A percentile compares a stretch with the other conserved stretches of the same genome.
These are phyloP conservation scores for Flaveria ramosissima DNA, from an alignment of 129 eudicot species.

Conservation along the genomic window DNA sequence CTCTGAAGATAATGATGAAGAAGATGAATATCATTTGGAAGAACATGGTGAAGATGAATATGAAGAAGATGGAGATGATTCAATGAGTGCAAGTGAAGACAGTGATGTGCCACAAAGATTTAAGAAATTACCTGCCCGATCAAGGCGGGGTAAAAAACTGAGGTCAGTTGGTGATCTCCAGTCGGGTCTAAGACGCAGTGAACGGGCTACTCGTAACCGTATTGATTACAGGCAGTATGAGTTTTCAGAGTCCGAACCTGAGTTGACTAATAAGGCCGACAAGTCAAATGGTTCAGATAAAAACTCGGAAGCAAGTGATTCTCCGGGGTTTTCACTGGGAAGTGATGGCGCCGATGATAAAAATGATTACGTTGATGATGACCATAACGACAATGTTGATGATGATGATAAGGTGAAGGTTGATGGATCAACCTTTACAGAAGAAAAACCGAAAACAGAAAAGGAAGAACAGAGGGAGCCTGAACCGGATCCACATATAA, in stretches of 20 bases:
- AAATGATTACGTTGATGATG: slow-evolving; percentile 36
- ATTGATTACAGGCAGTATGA: slow-evolving; percentile 65
- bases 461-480: slow-evolving; percentile 18
- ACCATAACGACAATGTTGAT: slow-evolving; percentile 34
- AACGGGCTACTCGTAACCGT: slow-evolving; percentile 72
- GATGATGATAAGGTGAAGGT: slow-evolving; percentile 31
- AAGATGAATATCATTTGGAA: slow-evolving; percentile 69
- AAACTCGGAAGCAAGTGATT: slow-evolving; percentile 54
- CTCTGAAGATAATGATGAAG: slow-evolving; percentile 79
- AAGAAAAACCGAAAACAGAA: slow-evolving; percentile 23
- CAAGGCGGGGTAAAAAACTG: slow-evolving; percentile 61
- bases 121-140: slow-evolving; percentile 48
- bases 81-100: slow-evolving; percentile 63
- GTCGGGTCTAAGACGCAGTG: slow-evolving; percentile 76
- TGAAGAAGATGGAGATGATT: slow-evolving; percentile 56
- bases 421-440: slow-evolving; percentile 39
- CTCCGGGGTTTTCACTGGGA: slow-evolving; percentile 48
- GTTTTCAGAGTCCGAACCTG: slow-evolving; percentile 75
- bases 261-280: slow-evolving; percentile 48
- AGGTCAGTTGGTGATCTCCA: slow-evolving; percentile 58
- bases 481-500: slow-evolving; percentile 25
- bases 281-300: slow-evolving; percentile 48
- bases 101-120: slow-evolving; percentile 57
- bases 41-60: slow-evolving; percentile 73
- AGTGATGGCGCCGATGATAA: slow-evolving; percentile 32